These are phyloP conservation scores for Solanum sitiens DNA, from an alignment of 257 asterid species.

Conservation along the genomic window DNA sequence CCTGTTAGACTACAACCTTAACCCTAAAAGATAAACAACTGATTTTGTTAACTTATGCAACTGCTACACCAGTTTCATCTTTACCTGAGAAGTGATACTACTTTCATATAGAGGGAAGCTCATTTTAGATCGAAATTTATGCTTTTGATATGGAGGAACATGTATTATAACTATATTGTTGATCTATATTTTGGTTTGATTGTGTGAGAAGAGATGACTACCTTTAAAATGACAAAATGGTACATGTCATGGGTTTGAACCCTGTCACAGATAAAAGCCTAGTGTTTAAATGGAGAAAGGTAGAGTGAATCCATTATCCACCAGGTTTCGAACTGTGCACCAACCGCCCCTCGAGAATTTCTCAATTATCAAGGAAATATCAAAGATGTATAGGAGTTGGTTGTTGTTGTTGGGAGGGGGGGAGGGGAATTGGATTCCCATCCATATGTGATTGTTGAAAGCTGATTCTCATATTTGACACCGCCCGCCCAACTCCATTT, in stretches of 20 bases:
- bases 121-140: not conserved
- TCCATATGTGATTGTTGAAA: not conserved
- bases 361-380: not conserved
- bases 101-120: not conserved
- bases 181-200: not conserved
- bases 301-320: not conserved
- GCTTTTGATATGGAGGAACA: not conserved
- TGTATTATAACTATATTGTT: not conserved
- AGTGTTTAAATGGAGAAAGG: not conserved
- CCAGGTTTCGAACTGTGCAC: not conserved
- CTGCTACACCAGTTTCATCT: not conserved
- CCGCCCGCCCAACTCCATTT: not conserved
- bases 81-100: not conserved
- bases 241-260: not conserved
- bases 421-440: not conserved
- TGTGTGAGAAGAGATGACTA: not conserved
- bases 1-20: not conserved
- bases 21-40: not conserved
- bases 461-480: not conserved
- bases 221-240: not conserved
- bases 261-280: not conserved
- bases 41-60: not conserved
- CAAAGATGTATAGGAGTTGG: not conserved
- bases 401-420: not conserved
- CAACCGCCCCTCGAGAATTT: not conserved